Conservation (phyloP, 345 rosid species). For the Raphanus sativus region DNA sequence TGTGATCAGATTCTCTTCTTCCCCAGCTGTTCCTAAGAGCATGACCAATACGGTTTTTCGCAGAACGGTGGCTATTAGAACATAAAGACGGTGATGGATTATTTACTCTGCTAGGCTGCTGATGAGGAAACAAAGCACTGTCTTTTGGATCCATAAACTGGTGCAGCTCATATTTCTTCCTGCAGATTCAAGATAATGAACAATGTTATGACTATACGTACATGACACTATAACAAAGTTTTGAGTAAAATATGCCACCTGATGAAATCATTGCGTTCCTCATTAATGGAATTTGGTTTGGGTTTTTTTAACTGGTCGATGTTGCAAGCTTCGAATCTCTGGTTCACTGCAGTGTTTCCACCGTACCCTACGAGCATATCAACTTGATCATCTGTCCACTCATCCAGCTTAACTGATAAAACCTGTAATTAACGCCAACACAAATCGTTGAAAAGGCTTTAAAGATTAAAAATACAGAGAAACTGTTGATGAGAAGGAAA, state of each 20-base stretch:
- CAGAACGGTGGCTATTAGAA: conserved; percentile 30
- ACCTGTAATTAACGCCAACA: conserved; percentile 49
- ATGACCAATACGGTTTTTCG: conserved; percentile 66
- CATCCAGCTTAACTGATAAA: conserved; percentile 85
- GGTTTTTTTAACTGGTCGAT: conserved; percentile 66
- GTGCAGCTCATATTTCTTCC: conserved; percentile 80
- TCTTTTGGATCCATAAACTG: conserved; percentile 57
- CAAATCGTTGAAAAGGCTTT: conserved; percentile 6
- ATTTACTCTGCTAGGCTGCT: conserved; percentile 21
- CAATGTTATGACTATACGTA: background rate
- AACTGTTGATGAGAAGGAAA: background rate
- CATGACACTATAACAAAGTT: background rate
- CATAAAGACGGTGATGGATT: conserved; percentile 40
- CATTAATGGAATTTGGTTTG: conserved; percentile 67
- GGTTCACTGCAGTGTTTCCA: conserved; percentile 69
- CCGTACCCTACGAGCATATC: conserved; percentile 57
- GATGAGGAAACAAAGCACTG: conserved; percentile 42
- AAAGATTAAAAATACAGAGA: background rate
- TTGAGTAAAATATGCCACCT: conserved; percentile 41
- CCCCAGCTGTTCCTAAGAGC: conserved; percentile 93
- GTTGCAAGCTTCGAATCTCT: conserved; percentile 72
- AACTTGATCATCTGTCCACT: conserved; percentile 98
- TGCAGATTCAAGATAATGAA: conserved; percentile 35
- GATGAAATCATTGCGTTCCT: conserved; percentile 81
- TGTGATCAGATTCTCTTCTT: conserved; percentile 65